A percentile compares a stretch with the other conserved stretches of the same genome.
phyloP scores from a whole-genome alignment of 1,139 yeast species.

The Candida sp. region DNA sequence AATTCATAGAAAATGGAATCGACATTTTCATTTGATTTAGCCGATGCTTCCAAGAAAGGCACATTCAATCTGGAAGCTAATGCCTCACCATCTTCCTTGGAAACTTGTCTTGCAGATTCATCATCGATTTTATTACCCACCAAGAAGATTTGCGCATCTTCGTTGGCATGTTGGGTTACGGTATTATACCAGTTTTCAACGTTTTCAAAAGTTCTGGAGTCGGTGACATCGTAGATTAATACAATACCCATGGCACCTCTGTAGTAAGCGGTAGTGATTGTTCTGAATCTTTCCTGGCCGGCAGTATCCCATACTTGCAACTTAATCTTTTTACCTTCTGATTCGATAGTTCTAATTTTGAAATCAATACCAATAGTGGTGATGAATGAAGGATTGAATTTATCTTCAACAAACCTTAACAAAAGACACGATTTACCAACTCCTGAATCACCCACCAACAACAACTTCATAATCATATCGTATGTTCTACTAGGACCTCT shows the following conservation, averaged over 20 bases:
- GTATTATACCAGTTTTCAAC: slow-evolving; percentile 91
- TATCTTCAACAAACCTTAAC: slow-evolving; percentile 94
- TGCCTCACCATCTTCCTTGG: slow-evolving; percentile 85
- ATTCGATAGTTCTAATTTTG: slow-evolving; percentile 93
- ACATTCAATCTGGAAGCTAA: slow-evolving; percentile 86
- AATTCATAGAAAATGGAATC: slow-evolving; percentile 88
- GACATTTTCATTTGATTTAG: slow-evolving; percentile 90
- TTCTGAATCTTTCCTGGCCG: slow-evolving; percentile 97
- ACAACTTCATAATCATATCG: slow-evolving; percentile 90
- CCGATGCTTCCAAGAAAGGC: slow-evolving; percentile 94
- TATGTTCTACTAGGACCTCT: slow-evolving; percentile 76
- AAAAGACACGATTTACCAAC: slow-evolving; percentile 96
- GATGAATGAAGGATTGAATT: slow-evolving; percentile 93
- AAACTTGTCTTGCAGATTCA: slow-evolving; percentile 70
- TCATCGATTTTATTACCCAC: slow-evolving; percentile 97
- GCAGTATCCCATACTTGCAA: slow-evolving; percentile 99
- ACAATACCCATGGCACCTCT: slow-evolving; percentile 99
- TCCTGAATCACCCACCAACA: slow-evolving; percentile 95
- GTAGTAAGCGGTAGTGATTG: slow-evolving; percentile 97
- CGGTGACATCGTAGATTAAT: slow-evolving; percentile 94
- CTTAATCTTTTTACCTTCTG: slow-evolving; percentile 89
- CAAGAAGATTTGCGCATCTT: slow-evolving; percentile 88
- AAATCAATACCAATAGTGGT: slow-evolving; percentile 98
- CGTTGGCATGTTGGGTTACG: slow-evolving; percentile 94
- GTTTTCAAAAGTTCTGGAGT: slow-evolving; percentile 85